Percentiles rank a stretch among this genome's conserved stretches.
Conservation (phyloP, 2,329 filamentous ascomycete genomes). For the Ophiocordyceps camponoti-saundersi region DNA sequence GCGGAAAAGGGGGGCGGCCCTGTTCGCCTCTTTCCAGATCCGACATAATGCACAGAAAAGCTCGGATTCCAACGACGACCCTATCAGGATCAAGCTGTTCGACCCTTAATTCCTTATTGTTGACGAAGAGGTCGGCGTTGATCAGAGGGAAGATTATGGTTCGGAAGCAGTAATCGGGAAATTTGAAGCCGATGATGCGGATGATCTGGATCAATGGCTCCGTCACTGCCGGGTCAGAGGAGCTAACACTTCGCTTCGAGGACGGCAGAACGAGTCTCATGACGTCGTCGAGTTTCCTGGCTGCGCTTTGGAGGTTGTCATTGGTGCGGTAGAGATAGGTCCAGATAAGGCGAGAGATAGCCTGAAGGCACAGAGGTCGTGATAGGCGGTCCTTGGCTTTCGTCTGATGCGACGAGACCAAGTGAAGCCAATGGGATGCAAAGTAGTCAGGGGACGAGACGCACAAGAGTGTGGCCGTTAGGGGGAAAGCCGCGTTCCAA, state of each 20-base stretch:
- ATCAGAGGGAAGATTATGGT: conserved; percentile 89
- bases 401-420: conserved; percentile 60
- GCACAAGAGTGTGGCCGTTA: conserved; percentile 76
- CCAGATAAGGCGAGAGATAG: conserved; percentile 82
- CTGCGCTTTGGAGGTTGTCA: conserved; percentile 50
- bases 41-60: conserved; percentile 83
- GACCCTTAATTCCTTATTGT: conserved; percentile 61
- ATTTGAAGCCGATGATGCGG: conserved; percentile 82
- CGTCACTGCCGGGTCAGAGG: conserved; percentile 66
- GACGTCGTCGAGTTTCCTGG: conserved; percentile 78
- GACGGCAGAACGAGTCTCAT: conserved; percentile 68
- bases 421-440: conserved; percentile 67
- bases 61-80: conserved; percentile 91
- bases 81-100: conserved; percentile 91
- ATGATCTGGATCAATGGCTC: conserved; percentile 90
- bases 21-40: conserved; percentile 76
- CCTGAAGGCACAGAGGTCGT: conserved; percentile 67
- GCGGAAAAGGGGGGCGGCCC: conserved; percentile 68
- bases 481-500: conserved; percentile 76
- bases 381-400: conserved; percentile 72
- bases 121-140: conserved; percentile 75
- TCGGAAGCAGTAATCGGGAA: conserved; percentile 85
- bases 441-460: conserved; percentile 76
- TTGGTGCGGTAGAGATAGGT: conserved; percentile 77
- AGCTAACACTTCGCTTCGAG: conserved; percentile 64